phyloP scores from a whole-genome alignment of 495 filamentous ascomycete species.

The Astrocystis sublimbata region DNA sequence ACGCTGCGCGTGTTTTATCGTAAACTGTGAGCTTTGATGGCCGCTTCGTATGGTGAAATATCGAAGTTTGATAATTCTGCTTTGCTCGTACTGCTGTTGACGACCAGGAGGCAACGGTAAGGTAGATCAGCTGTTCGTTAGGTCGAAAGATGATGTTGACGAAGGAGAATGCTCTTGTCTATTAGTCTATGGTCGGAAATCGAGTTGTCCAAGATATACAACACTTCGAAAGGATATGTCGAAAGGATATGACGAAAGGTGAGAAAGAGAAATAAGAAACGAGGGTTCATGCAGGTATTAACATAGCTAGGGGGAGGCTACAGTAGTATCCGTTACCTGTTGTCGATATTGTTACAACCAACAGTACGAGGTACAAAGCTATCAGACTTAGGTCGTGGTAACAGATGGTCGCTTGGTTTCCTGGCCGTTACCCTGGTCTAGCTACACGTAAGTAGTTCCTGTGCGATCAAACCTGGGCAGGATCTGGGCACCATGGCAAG shows the following conservation, averaged over 20 bases:
- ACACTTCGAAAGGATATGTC: background rate
- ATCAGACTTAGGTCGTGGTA: slow-evolving; percentile 2
- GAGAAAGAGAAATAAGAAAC: slow-evolving; percentile 6
- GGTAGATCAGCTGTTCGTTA: background rate
- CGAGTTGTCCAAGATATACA: background rate
- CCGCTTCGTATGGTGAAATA: background rate
- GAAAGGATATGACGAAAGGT: slow-evolving; percentile 2
- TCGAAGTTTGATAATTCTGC: background rate
- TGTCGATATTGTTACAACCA: slow-evolving; percentile 20
- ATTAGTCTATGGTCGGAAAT: background rate
- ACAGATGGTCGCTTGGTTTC: slow-evolving; percentile 13
- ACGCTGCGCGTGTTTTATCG: background rate
- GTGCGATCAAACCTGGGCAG: slow-evolving; percentile 16
- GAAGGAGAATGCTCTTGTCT: too few species aligned
- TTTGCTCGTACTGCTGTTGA: background rate
- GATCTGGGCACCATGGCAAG: slow-evolving; percentile 6
- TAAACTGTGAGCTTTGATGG: slow-evolving; percentile 1
- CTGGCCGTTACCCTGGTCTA: slow-evolving; percentile 19
- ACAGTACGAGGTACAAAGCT: slow-evolving; percentile 6
- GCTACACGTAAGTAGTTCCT: slow-evolving; percentile 14
- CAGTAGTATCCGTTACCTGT: slow-evolving; percentile 9
- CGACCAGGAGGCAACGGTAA: background rate
- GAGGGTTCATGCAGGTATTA: slow-evolving; percentile 12
- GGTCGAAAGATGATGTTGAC: background rate
- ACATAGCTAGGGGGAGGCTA: slow-evolving; percentile 1